Evolutionary conservation across 192 early-diverging fungal species (phyloP), one percentile per base, ranked within the genome.

Genomic region (Entrophospora sp.): DNA sequence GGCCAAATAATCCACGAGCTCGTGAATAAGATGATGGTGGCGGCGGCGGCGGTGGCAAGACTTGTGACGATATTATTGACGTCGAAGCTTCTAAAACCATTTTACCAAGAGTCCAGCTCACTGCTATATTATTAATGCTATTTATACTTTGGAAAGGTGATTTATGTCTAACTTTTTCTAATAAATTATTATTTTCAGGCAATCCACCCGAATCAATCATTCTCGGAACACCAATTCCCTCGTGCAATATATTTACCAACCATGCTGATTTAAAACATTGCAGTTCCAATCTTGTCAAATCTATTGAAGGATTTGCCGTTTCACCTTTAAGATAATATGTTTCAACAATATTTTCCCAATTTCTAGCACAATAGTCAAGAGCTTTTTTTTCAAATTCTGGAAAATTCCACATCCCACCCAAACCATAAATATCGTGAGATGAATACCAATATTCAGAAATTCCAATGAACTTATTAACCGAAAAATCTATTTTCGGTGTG

Each of bases 361-460:
- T 75, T 13, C 64, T 71, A 20, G 66, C 58, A 75, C 96, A 99
- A 65, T 87, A 93, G 10, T 82, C 72, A 16, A 71, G 68, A 2
- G 93, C 85, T 34, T 83, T 84, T 0, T 71, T 56, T 32, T 87
- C 84, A 64, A 93, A 92, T 40, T 80, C 73, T 16, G 69, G 71
- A 61, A 85, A 86, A 62, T 91, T 81, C 79, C 94, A 96, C 1
- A 79, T 74, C 5, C 94, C 93, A 30, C 89, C 91, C 30, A 92
- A 73, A 4, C 82, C 85, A 37, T 89, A 76, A 37, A 92, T 83
- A 38, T 95, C 86, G 43, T 88, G 82, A 5, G 92, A 79, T 2
- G 95, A 90, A 79, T 99, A 96, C 92, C 92, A 99, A 76, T 94
- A 97, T 76, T 99, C 96, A 32, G 88, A 90, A 8, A 96, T 87